These are phyloP conservation scores for Fusarium protoensiforme DNA, from an alignment of 2,329 filamentous ascomycete species.

Conservation along the genomic window DNA sequence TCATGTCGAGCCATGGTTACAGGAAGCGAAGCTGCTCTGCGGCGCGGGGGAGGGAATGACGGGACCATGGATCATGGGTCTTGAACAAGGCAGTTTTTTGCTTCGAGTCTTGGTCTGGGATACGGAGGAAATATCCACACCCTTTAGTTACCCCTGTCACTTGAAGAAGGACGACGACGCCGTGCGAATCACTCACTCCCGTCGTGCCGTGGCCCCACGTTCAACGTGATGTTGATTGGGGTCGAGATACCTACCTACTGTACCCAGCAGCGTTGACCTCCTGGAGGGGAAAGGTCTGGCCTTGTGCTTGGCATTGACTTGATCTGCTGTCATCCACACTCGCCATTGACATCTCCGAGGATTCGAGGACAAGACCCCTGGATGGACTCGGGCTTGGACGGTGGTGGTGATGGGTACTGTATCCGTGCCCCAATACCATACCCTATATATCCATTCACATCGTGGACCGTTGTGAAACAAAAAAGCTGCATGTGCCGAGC, in stretches of 20 bases:
- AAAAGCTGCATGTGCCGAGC: background rate
- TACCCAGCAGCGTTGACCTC: background rate
- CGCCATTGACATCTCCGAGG: slow-evolving; percentile 20
- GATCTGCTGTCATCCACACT: slow-evolving; percentile 11
- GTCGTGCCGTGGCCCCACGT: background rate
- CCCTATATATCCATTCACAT: background rate
- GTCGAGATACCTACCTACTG: background rate
- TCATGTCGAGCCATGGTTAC: slow-evolving; percentile 16
- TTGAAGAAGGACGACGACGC: background rate
- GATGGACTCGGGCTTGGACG: background rate
- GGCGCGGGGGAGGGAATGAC: background rate
- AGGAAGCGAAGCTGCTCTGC: background rate
- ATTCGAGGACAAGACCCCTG: background rate
- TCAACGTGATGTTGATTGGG: background rate
- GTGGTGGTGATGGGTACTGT: background rate
- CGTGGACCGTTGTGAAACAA: background rate
- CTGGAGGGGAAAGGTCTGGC: background rate
- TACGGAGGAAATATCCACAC: background rate
- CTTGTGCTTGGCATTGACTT: slow-evolving; percentile 12
- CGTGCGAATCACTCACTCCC: slow-evolving; percentile 23
- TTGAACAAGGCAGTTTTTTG: background rate
- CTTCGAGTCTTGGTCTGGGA: background rate
- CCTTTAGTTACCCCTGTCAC: background rate
- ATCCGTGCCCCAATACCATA: background rate
- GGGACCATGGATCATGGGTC: background rate